These are phyloP conservation scores for Fusarium torulosum DNA, from an alignment of 2,329 filamentous ascomycete species.

Conservation along the genomic window DNA sequence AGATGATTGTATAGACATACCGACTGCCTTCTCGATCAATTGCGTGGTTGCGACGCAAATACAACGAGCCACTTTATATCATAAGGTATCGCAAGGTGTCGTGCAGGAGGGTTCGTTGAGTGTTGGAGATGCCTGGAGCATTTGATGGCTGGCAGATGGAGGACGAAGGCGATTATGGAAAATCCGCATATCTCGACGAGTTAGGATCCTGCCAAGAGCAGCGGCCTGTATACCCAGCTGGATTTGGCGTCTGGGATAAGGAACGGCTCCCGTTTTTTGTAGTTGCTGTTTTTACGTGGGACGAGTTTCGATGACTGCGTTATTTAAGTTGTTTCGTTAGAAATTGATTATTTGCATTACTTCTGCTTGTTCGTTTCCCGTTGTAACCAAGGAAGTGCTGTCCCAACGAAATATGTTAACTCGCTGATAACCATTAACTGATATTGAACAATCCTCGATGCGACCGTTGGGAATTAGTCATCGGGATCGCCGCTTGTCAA, in stretches of 20 bases:
- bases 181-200: conserved; percentile 40
- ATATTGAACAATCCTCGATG: not conserved
- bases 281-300: conserved; percentile 37
- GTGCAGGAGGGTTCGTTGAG: not conserved
- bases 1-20: conserved; percentile 88
- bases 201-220: conserved; percentile 45
- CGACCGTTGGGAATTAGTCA: not conserved
- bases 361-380: not conserved
- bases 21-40: not conserved
- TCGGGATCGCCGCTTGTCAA: not conserved
- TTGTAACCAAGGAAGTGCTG: not conserved
- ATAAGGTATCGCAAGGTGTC: not conserved
- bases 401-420: not conserved
- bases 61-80: not conserved
- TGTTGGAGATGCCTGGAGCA: conserved; percentile 1
- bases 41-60: conserved; percentile 6
- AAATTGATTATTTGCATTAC: conserved; percentile 28
- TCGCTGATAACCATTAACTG: not conserved
- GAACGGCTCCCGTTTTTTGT: conserved; percentile 47
- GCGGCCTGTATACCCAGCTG: conserved; percentile 47
- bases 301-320: conserved; percentile 31
- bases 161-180: conserved; percentile 25
- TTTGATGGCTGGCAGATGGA: not conserved
- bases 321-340: conserved; percentile 31
- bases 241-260: conserved; percentile 51